Base-by-base conservation (phyloP, 257 asterid species). In the Eustoma russellianum region DNA sequence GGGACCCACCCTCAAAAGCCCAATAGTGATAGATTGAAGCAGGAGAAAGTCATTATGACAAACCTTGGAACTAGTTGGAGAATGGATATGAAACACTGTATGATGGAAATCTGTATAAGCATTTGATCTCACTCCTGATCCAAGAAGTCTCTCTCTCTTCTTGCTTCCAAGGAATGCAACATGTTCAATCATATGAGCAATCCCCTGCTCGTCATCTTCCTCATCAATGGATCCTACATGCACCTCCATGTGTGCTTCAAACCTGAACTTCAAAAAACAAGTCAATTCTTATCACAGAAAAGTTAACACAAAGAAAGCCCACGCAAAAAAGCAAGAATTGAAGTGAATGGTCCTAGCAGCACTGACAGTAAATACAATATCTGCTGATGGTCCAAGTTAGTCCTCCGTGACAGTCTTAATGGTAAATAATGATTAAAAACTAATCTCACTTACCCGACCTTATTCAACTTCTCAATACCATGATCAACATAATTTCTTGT, bases 101-200 rank as follows among this genome's bases (percentile, higher is more conserved):
- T 92, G 99, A 77, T 92, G 99, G 65, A 92, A 88, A 74, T 92
- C 99, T 13, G 99, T 92, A 74, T 92, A 92, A 33, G 99, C 99
- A 76, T 92, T 92, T 61, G 99, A 92, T 68, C 99, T 76, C 46
- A 97, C 95, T 54, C 99, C 99, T 19, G 99, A 88, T 64, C 99
- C 99, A 56, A 92, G 94, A 77, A 92, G 99, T 65, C 85, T 88
- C 74, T 92, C 99, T 56, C 99, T 90, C 69, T 92, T 92, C 85
- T 92, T 92, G 73, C 99, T 92, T 69, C 99, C 99, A 73, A 92
- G 95, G 63, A 92, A 92, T 56, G 99, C 99, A 70, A 92, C 99
- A 70, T 92, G 99, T 70, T 92, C 99, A 76, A 92, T 88, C 99
- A 92, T 92, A 72, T 92, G 99, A n/a, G 99, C 93, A 63, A 92